These are phyloP conservation scores for Striga hermonthica DNA, from an alignment of 305 asterid species.

Conservation along the genomic window DNA sequence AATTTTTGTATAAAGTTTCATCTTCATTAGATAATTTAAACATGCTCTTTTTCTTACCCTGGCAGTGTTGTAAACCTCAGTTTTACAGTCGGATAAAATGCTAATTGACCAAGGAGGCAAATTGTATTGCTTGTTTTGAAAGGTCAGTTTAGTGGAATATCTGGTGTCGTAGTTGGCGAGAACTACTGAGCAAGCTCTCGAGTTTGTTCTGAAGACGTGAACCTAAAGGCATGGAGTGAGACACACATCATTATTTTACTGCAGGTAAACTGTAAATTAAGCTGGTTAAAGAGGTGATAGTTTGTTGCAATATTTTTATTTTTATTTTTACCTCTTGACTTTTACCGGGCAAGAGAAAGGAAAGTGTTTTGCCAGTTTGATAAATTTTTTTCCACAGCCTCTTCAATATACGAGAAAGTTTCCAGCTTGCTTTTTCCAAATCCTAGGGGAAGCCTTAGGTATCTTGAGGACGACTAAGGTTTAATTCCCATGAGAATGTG, in stretches of 20 bases:
- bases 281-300: background rate
- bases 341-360: constrained; percentile 33
- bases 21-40: too few species aligned
- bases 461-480: too few species aligned
- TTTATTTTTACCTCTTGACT: constrained; percentile 85
- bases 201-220: constrained; percentile 62
- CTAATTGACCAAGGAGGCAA: constrained; percentile 96
- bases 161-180: constrained; percentile 74
- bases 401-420: too few species aligned
- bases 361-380: too few species aligned
- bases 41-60: constrained; percentile 41
- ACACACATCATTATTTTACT: background rate
- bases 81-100: constrained; percentile 90
- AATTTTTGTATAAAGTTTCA: too few species aligned
- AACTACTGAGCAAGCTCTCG: constrained; percentile 80
- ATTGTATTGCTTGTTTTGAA: constrained; percentile 55
- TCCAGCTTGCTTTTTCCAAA: too few species aligned
- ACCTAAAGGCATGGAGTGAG: constrained; percentile 40
- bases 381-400: too few species aligned
- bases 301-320: background rate
- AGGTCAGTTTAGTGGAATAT: constrained; percentile 49
- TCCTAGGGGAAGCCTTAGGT: too few species aligned
- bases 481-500: too few species aligned
- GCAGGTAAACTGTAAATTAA: background rate
- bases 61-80: constrained; percentile 84